Evolutionary conservation across 129 eudicot species (phyloP).

Genomic region (Arctium minus): DNA sequence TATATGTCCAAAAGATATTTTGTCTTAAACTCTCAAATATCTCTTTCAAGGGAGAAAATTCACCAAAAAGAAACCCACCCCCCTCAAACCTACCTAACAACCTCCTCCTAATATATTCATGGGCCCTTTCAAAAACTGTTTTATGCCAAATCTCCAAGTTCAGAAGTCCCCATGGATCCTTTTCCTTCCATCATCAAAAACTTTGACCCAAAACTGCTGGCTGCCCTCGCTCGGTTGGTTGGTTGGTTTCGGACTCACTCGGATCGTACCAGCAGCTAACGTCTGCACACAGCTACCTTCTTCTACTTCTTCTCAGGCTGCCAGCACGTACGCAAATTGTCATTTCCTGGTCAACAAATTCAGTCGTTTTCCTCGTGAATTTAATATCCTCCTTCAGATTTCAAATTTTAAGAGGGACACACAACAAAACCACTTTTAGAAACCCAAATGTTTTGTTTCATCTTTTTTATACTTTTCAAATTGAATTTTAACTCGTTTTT

Average conservation of each 20-base stretch:
- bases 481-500: background rate
- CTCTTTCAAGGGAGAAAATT: constrained; percentile 25
- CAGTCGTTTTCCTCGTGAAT: constrained; percentile 24
- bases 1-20: constrained; percentile 25
- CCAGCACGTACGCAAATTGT: constrained; percentile 60
- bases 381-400: constrained; percentile 21
- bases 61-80: constrained; percentile 25
- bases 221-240: background rate
- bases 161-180: background rate
- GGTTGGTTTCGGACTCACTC: background rate
- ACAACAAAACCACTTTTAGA: background rate
- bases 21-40: background rate
- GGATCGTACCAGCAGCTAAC: constrained; percentile 9
- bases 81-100: constrained; percentile 21
- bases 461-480: background rate
- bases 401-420: background rate
- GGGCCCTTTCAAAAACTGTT: background rate
- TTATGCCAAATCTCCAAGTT: background rate
- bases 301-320: constrained; percentile 81
- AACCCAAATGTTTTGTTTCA: background rate
- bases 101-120: background rate
- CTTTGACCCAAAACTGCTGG: constrained; percentile 23
- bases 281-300: background rate
- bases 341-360: constrained; percentile 62
- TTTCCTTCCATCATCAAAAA: background rate